Evolutionary conservation across 2,329 filamentous ascomycete genomes (phyloP).

Genomic region (Sporothrix humicola): DNA sequence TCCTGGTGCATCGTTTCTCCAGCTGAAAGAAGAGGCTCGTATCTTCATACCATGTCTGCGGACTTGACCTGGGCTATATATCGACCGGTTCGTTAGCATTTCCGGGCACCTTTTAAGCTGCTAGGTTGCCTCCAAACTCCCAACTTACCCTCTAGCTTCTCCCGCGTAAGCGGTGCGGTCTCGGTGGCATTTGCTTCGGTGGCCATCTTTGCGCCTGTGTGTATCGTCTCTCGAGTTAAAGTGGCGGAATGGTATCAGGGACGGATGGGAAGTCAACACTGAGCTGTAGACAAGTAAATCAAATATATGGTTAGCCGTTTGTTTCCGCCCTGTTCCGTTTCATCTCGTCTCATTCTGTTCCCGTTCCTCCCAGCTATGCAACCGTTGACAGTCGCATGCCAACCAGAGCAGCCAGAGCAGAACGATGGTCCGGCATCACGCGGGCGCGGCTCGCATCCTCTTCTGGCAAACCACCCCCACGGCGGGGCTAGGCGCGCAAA

Average conservation of each 20-base stretch:
- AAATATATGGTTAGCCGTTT: background rate
- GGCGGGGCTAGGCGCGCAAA: background rate
- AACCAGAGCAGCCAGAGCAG: too few species aligned
- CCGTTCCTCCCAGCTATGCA: background rate
- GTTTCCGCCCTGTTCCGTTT: background rate
- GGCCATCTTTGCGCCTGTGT: conserved; percentile 33
- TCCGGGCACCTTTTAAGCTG: background rate
- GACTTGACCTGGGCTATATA: conserved; percentile 95
- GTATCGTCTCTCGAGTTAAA: background rate
- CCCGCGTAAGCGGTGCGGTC: conserved; percentile 59
- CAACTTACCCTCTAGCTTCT: conserved; percentile 74
- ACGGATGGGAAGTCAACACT: background rate
- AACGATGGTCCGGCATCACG: background rate
- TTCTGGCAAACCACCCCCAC: background rate
- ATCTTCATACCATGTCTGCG: conserved; percentile 82
- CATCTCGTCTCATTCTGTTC: background rate
- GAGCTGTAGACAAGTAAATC: background rate
- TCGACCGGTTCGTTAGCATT: conserved; percentile 30
- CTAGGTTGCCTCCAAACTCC: conserved; percentile 25
- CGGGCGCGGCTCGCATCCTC: background rate
- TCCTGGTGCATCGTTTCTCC: background rate
- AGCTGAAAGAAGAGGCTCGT: background rate
- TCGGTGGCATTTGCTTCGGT: conserved; percentile 48
- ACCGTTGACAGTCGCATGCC: too few species aligned
- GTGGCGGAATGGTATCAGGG: background rate